These are phyloP conservation scores for Myriosclerotinia duriaeana DNA, from an alignment of 2,329 filamentous ascomycete species.

Conservation along the genomic window DNA sequence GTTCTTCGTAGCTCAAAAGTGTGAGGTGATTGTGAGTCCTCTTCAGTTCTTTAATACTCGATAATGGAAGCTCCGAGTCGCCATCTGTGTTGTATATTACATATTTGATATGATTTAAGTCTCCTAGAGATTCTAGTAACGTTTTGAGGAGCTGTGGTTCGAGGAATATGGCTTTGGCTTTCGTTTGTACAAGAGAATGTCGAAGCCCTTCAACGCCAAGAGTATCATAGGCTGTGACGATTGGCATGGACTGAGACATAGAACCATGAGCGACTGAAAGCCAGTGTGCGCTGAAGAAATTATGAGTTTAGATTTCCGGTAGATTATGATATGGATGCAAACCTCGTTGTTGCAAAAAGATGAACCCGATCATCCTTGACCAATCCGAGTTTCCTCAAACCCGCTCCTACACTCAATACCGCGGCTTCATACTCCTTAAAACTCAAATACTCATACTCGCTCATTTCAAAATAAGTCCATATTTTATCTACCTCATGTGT, in stretches of 20 bases:
- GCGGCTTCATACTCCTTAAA: constrained; percentile 77
- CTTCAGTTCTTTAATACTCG: constrained; percentile 54
- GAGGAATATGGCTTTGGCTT: constrained; percentile 79
- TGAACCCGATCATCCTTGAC: constrained; percentile 68
- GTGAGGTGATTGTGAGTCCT: constrained; percentile 55
- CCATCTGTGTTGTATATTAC: constrained; percentile 62
- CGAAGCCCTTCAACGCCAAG: constrained; percentile 80
- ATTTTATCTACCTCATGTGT: constrained; percentile 81
- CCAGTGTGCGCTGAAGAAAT: constrained; percentile 58
- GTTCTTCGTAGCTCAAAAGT: constrained; percentile 55
- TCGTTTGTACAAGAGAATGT: constrained; percentile 81
- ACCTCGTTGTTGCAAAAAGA: constrained; percentile 70
- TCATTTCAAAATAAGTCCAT: constrained; percentile 86
- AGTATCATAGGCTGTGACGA: constrained; percentile 94
- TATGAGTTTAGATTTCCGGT: neutral
- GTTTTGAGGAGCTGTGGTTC: constrained; percentile 74
- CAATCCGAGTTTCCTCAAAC: constrained; percentile 71
- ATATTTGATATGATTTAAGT: constrained; percentile 55
- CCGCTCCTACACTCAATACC: constrained; percentile 65
- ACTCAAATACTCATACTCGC: constrained; percentile 72
- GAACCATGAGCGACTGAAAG: constrained; percentile 76
- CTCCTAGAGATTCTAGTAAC: constrained; percentile 55
- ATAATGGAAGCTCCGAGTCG: constrained; percentile 47
- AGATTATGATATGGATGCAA: too few species aligned
- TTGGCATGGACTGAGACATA: constrained; percentile 80